These are phyloP conservation scores for Narthecium ossifragum DNA, from an alignment of 106 monocot species.

Conservation along the genomic window DNA sequence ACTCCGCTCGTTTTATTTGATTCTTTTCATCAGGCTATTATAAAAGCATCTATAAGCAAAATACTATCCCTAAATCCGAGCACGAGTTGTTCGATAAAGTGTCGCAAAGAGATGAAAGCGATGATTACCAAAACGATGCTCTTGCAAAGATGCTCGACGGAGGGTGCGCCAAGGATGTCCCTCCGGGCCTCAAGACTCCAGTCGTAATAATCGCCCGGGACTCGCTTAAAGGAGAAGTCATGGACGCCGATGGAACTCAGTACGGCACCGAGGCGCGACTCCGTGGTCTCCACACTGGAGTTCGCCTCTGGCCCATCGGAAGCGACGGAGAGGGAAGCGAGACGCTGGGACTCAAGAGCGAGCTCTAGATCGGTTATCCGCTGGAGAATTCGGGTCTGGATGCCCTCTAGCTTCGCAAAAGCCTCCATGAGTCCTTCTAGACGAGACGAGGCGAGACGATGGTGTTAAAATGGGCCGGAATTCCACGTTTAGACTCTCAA, in stretches of 20 bases:
- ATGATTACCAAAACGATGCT: conserved; percentile 58
- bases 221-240: conserved; percentile 49
- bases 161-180: conserved; percentile 40
- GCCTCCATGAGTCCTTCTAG: conserved; percentile 21
- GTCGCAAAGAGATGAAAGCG: conserved; percentile 2
- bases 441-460: no score
- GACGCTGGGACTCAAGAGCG: conserved; percentile 10
- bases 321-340: conserved; percentile 21
- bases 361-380: conserved; percentile 40
- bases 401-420: conserved; percentile 29
- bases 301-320: neutral
- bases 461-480: no score
- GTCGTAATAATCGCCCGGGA: conserved; percentile 58
- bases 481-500: no score
- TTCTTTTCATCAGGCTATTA: no score
- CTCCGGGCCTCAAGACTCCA: conserved; percentile 34
- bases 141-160: conserved; percentile 66
- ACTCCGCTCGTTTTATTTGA: no score
- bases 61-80: neutral
- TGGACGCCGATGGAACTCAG: conserved; percentile 29
- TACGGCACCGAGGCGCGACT: conserved; percentile 43
- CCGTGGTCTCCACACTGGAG: conserved; percentile 20
- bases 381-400: conserved; percentile 34
- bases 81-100: conserved; percentile 31
- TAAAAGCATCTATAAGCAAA: neutral